Base-by-base conservation (phyloP, 306 rosid genomes). In the Corylus avellana region DNA sequence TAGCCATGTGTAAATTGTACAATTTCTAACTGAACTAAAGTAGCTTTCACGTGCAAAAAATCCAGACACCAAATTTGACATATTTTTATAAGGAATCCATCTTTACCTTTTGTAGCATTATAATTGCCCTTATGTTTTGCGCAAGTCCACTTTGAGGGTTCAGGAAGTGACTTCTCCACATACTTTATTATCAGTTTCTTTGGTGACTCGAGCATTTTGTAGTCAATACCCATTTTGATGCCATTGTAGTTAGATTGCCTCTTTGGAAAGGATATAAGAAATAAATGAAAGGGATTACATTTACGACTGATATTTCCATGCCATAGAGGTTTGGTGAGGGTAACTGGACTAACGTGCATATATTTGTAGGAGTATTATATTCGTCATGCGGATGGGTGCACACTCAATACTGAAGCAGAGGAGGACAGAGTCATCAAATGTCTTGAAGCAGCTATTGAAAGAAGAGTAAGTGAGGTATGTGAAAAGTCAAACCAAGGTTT, bases 391-490 rank as follows among this genome's bases (percentile, higher is more conserved):
- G 98, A 91, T 81, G 97, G 97, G 37, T 92, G 95, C 88, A 94
- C 94, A 17, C 95, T 94, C 50, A 97, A 94, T 73, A 89, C 90
- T 14, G 93, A 91, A 81, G 97, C 91, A 78, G 98, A 92, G 78
- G 86, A 91, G 86, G 97, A 92, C 84, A 86, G 93, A 82, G 94
- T 92, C 25, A 77, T 88, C 82, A 88, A 92, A 90, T 94, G 98
- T 85, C 89, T 94, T 73, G 92, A 92, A 78, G 97, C 97, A 71
- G 98, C 95, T 47, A 94, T 94, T 85, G 88, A 73, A 58, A 91
- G 98, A 94, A 81, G 97, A 91, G 90, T 91, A 61, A 86, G 97
- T 84, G 98, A 91, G 98, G 98, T 90, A 79, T 87, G 82, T 68
- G 64, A 32, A 37, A 42, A 54, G 39, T 76, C 35, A 29, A 51